Evolutionary conservation across 225 moss, liverwort and hornwort species (phyloP).

Genomic region (Neckera pumila): DNA sequence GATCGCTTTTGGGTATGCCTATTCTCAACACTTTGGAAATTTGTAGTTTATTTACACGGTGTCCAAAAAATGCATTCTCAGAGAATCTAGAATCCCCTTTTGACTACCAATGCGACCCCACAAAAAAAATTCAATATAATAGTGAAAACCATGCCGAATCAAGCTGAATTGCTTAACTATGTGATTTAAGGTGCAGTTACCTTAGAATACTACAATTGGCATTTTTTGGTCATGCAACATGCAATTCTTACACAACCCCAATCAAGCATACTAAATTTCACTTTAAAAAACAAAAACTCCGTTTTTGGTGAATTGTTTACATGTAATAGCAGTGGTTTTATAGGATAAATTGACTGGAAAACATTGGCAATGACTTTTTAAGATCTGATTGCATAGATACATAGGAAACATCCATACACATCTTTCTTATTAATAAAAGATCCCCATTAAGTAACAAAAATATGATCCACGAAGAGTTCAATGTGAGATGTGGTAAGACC

Average conservation of each 20-base stretch:
- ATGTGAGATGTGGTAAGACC: not conserved
- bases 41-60: no score
- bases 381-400: not conserved
- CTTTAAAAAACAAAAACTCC: fast-evolving
- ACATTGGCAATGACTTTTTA: not conserved
- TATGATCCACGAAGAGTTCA: not conserved
- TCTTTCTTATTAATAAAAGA: not conserved
- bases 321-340: fast-evolving
- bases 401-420: not conserved
- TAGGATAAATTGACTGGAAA: not conserved
- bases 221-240: not conserved
- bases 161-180: no score
- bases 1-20: no score
- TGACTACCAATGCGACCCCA: no score
- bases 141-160: no score
- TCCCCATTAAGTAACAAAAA: not conserved
- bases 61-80: no score
- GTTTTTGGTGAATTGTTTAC: not conserved
- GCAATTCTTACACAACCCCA: not conserved
- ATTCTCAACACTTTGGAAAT: no score
- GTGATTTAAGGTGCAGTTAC: no score
- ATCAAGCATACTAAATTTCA: not conserved
- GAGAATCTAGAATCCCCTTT: no score
- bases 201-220: fast-evolving
- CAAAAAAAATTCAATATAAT: no score